Evolutionary conservation across 495 filamentous ascomycete genomes (phyloP).

Genomic region (Xylaria nigripes): DNA sequence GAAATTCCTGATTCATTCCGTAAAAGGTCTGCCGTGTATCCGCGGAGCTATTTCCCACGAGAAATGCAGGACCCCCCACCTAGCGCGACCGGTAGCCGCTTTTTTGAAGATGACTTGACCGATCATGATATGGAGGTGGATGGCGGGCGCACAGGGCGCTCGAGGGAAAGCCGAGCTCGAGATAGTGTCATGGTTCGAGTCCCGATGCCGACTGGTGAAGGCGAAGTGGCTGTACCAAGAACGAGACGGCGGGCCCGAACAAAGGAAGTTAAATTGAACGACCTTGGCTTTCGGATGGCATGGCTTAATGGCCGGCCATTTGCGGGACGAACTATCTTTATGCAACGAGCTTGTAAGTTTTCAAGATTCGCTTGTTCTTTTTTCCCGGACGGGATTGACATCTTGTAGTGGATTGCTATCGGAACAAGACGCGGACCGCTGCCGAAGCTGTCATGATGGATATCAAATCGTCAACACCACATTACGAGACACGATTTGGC

Average conservation of each 20-base stretch:
- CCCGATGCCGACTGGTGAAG: conserved; percentile 59
- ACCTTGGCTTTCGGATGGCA: conserved; percentile 87
- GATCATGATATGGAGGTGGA: conserved; percentile 44
- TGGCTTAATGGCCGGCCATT: conserved; percentile 92
- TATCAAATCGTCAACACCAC: conserved; percentile 58
- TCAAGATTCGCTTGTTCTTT: neutral
- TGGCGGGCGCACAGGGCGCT: conserved; percentile 29
- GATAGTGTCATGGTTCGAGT: conserved; percentile 54
- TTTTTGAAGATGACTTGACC: conserved; percentile 53
- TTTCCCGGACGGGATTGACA: conserved; percentile 18
- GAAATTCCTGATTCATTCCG: conserved; percentile 94
- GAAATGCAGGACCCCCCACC: conserved; percentile 77
- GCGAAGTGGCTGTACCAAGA: conserved; percentile 60
- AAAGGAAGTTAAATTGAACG: conserved; percentile 82
- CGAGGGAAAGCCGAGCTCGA: conserved; percentile 29
- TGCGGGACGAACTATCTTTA: conserved; percentile 71
- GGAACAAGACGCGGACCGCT: conserved; percentile 80
- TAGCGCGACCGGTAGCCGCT: conserved; percentile 53
- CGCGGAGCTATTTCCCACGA: conserved; percentile 77
- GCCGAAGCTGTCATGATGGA: conserved; percentile 70
- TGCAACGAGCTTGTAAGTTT: conserved; percentile 88
- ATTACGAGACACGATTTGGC: conserved; percentile 83
- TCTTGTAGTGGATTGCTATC: conserved; percentile 77
- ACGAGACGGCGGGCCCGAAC: conserved; percentile 55
- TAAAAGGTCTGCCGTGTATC: conserved; percentile 77